Base-by-base conservation (phyloP, 106 monocot species). In the Dendrobium chrysotoxum region DNA sequence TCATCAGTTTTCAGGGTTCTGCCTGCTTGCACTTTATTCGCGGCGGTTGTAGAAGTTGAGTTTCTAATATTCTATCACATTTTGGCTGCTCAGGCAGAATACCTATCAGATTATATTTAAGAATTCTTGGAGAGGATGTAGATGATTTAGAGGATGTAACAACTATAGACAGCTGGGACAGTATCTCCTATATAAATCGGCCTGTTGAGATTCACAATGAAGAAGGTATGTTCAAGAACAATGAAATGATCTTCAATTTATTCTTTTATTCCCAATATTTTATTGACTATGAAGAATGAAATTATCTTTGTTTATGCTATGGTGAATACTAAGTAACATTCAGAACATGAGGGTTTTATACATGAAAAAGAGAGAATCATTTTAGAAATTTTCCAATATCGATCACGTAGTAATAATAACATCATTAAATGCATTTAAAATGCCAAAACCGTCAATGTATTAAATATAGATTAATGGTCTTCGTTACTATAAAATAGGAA, bases 21-120 rank as follows among this genome's bases (percentile, higher is more conserved):
- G 10, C 8, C 46, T 23, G n/a, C n/a, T 64, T 64, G 25, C 25
- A 64, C 64, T 65, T 35, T 25, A 26, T 50, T 50, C 50, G 0
- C 0, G 5, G 1, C 25, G 25, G 25, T 35, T 35, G 15, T 70
- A 35, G 4, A 35, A 70, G n/a, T 16, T 23, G 25, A 13, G 35
- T 35, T 70, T 70, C 35, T 70, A 13, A 70, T 31, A 35, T 28
- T 70, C 16, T 65, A 25, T 23, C 10, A 26, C 70, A 1, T 35
- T 70, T 70, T 76, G 28, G 25, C 47, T 23, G 28, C 20, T 75
- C 85, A 96, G 96, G 90, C 79, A 96, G 93, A 87, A 87, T 93
- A 25, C 96, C 96, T 77, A 88, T 96, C 35, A 89, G 93, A 28
- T 85, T 93, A 50, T 96, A 96, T 86, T 72, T 93, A 28, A 80